Conservation (phyloP, 2,329 filamentous ascomycete species). For the Fusarium sarcochroum region DNA sequence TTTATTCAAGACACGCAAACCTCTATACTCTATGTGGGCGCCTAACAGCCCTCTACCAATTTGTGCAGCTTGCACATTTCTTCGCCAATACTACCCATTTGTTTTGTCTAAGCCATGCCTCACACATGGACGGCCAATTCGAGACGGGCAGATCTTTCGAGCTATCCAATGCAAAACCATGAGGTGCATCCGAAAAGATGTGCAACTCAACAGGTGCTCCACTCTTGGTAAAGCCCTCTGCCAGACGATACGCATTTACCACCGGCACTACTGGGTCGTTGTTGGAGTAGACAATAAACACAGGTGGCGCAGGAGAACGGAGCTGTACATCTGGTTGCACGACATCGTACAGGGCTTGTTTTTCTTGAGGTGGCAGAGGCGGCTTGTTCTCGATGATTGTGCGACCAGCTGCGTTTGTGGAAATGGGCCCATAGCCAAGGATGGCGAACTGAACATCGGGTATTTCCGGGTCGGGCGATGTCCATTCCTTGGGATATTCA, state of each 20-base stretch:
- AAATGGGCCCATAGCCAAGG: constrained; percentile 42
- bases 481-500: constrained; percentile 40
- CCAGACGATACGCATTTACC: constrained; percentile 40
- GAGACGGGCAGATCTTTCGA: constrained; percentile 33
- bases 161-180: constrained; percentile 42
- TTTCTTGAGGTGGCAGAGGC: constrained; percentile 37
- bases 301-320: constrained; percentile 20
- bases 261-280: constrained; percentile 44
- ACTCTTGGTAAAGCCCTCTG: constrained; percentile 25
- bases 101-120: constrained; percentile 38
- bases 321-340: constrained; percentile 43
- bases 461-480: constrained; percentile 24
- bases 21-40: too few species aligned
- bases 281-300: constrained; percentile 44
- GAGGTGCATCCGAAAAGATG: constrained; percentile 42
- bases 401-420: constrained; percentile 39
- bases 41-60: too few species aligned
- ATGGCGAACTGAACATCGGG: constrained; percentile 35
- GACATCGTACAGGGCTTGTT: constrained; percentile 38
- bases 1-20: too few species aligned
- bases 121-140: constrained; percentile 41
- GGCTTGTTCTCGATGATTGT: constrained; percentile 42
- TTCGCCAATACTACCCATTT: constrained; percentile 19
- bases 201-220: constrained; percentile 41
- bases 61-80: too few species aligned